phyloP scores from a whole-genome alignment of 2,329 filamentous ascomycete genomes.

The Zymoseptoria tritici region DNA sequence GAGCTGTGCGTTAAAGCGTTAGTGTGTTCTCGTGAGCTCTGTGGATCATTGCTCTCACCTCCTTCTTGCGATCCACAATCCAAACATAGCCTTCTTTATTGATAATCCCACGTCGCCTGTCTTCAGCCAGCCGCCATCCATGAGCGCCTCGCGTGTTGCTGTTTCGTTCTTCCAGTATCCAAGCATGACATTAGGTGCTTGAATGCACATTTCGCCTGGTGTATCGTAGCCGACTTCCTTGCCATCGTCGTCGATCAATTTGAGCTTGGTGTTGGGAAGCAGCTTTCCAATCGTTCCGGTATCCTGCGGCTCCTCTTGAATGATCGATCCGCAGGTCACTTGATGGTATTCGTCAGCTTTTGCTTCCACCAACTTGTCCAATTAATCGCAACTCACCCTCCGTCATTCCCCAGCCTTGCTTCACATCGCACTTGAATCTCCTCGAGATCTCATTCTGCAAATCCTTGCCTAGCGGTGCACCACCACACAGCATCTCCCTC shows the following conservation, averaged over 20 bases:
- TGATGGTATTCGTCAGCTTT: slow-evolving; percentile 7
- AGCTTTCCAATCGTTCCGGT: slow-evolving; percentile 35
- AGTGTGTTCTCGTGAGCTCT: background rate
- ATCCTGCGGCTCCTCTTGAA: slow-evolving; percentile 28
- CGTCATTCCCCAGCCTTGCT: slow-evolving; percentile 36
- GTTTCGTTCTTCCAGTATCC: slow-evolving; percentile 37
- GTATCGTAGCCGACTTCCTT: slow-evolving; percentile 33
- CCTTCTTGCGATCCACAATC: slow-evolving; percentile 33
- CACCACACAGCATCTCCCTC: slow-evolving; percentile 35
- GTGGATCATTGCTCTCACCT: slow-evolving; percentile 4
- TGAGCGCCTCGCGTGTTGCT: slow-evolving; percentile 33
- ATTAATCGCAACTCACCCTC: background rate
- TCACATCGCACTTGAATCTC: slow-evolving; percentile 30
- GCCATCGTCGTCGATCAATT: slow-evolving; percentile 35
- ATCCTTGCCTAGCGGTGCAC: slow-evolving; percentile 37
- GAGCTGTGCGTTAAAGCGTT: slow-evolving; percentile 20
- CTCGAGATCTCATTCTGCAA: slow-evolving; percentile 34
- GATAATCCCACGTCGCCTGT: slow-evolving; percentile 29
- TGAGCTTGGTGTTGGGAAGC: slow-evolving; percentile 33
- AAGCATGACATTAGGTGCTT: slow-evolving; percentile 35
- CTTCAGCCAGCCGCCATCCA: slow-evolving; percentile 34
- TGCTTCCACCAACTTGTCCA: background rate
- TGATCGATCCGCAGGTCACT: slow-evolving; percentile 35
- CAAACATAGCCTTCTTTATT: slow-evolving; percentile 28
- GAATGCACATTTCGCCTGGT: slow-evolving; percentile 35